A percentile compares a stretch with the other conserved stretches of the same genome.
Conservation (phyloP, 2,329 filamentous ascomycete species). For the Neofusicoccum sp. region DNA sequence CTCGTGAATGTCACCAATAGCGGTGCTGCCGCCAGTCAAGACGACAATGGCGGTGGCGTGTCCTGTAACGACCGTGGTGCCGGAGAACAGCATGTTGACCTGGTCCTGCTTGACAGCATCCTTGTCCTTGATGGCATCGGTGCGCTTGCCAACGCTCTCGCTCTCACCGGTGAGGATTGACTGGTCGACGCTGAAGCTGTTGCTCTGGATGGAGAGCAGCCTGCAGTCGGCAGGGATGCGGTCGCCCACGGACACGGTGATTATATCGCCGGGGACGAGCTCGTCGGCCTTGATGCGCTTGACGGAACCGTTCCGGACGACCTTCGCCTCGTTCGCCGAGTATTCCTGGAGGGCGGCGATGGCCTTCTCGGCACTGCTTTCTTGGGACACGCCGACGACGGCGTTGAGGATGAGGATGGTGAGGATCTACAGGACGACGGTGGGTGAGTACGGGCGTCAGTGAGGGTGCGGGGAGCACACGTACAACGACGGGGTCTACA, state of each 20-base stretch:
- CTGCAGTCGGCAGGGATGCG: conserved; percentile 95
- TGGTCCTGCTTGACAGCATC: conserved; percentile 97
- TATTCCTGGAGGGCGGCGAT: conserved; percentile 98
- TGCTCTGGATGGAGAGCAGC: conserved; percentile 87
- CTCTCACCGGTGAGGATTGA: conserved; percentile 97
- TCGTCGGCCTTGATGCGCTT: conserved; percentile 93
- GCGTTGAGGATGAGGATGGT: conserved; percentile 97
- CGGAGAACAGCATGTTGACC: conserved; percentile 96
- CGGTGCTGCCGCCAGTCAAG: conserved; percentile 84
- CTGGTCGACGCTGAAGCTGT: conserved; percentile 95
- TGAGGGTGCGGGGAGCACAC: conserved; percentile 43
- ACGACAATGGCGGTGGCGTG: conserved; percentile 90
- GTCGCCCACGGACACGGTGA: conserved; percentile 86
- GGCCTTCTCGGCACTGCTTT: conserved; percentile 97
- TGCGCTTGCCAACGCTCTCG: conserved; percentile 91
- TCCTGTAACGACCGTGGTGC: conserved; percentile 94
- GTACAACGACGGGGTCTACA: conserved; percentile 90
- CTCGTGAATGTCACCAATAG: conserved; percentile 98
- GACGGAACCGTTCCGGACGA: conserved; percentile 80
- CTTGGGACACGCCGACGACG: conserved; percentile 95
- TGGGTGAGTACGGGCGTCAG: conserved; percentile 23
- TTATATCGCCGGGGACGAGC: conserved; percentile 89
- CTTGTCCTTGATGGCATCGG: conserved; percentile 67
- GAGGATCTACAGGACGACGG: conserved; percentile 66
- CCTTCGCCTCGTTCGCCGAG: conserved; percentile 96